Evolutionary conservation across 73 alveolate genomes (phyloP).

Genomic region (Tetrahymena malaccensis): DNA sequence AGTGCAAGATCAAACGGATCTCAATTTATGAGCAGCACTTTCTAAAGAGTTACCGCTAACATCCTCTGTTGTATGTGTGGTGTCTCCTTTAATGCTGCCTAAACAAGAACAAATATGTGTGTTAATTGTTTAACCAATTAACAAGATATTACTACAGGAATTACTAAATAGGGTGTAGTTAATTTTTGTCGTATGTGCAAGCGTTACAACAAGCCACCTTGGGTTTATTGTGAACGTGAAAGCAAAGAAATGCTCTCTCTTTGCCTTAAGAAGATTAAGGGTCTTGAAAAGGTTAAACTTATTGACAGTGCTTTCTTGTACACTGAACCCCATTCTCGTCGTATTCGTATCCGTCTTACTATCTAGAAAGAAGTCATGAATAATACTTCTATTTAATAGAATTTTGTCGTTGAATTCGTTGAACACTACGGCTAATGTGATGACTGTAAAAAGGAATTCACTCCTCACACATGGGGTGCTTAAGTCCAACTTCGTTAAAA

Average conservation of each 20-base stretch:
- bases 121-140: slow-evolving; percentile 17
- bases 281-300: slow-evolving; percentile 51
- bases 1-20: neutral
- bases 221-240: slow-evolving; percentile 82
- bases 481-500: slow-evolving; percentile 84
- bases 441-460: slow-evolving; percentile 91
- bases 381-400: slow-evolving; percentile 60
- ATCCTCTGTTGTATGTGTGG: slow-evolving; percentile 39
- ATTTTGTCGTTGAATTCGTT: slow-evolving; percentile 79
- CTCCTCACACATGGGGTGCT: slow-evolving; percentile 97
- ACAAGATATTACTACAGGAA: slow-evolving; percentile 28
- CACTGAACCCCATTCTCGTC: slow-evolving; percentile 96
- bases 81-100: slow-evolving; percentile 22
- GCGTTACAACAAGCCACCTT: slow-evolving; percentile 85
- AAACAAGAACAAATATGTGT: slow-evolving; percentile 22
- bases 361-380: slow-evolving; percentile 83
- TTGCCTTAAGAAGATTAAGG: slow-evolving; percentile 67
- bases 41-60: neutral
- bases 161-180: slow-evolving; percentile 34
- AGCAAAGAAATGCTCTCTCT: slow-evolving; percentile 83
- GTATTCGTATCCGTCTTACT: slow-evolving; percentile 85
- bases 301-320: slow-evolving; percentile 89
- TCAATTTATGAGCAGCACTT: neutral
- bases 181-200: slow-evolving; percentile 38
- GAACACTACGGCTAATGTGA: slow-evolving; percentile 91